Evolutionary conservation across 768 basidiomycete species (phyloP).

Genomic region (Lentinula raphanica): DNA sequence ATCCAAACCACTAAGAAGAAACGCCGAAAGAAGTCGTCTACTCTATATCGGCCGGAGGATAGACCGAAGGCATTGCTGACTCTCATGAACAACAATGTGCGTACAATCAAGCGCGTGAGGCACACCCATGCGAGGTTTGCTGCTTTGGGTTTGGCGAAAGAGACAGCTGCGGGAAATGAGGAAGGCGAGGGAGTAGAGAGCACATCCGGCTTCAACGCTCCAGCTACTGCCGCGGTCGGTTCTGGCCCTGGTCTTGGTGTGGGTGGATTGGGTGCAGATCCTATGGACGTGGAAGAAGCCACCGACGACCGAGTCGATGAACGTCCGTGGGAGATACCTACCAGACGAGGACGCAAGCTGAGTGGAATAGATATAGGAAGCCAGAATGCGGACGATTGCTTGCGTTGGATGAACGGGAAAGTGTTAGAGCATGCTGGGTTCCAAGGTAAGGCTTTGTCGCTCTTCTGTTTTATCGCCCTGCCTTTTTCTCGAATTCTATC

Average conservation of each 20-base stretch:
- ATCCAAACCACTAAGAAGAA: conserved; percentile 25
- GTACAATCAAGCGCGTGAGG: conserved; percentile 66
- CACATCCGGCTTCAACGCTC: neutral
- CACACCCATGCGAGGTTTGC: conserved; percentile 70
- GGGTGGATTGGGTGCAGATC: conserved; percentile 24
- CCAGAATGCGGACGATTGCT: conserved; percentile 55
- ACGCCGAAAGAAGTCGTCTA: conserved; percentile 20
- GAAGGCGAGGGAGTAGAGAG: conserved; percentile 26
- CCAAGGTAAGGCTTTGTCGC: conserved; percentile 56
- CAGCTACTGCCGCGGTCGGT: conserved; percentile 9
- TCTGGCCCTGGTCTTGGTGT: conserved; percentile 19
- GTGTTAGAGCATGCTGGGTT: conserved; percentile 88
- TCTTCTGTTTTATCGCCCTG: neutral
- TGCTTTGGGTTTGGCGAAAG: conserved; percentile 40
- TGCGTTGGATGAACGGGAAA: conserved; percentile 69
- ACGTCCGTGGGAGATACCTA: conserved; percentile 45
- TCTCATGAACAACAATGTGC: conserved; percentile 74
- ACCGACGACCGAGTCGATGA: conserved; percentile 51
- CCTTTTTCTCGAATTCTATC: neutral
- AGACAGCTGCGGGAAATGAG: conserved; percentile 30
- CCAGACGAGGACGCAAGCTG: conserved; percentile 13
- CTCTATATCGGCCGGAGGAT: conserved; percentile 9
- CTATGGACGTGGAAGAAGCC: conserved; percentile 15
- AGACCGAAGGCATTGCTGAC: conserved; percentile 50
- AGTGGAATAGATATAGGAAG: conserved; percentile 53